These are phyloP conservation scores for Xylaria scruposa DNA, from an alignment of 495 filamentous ascomycete species.

Conservation along the genomic window DNA sequence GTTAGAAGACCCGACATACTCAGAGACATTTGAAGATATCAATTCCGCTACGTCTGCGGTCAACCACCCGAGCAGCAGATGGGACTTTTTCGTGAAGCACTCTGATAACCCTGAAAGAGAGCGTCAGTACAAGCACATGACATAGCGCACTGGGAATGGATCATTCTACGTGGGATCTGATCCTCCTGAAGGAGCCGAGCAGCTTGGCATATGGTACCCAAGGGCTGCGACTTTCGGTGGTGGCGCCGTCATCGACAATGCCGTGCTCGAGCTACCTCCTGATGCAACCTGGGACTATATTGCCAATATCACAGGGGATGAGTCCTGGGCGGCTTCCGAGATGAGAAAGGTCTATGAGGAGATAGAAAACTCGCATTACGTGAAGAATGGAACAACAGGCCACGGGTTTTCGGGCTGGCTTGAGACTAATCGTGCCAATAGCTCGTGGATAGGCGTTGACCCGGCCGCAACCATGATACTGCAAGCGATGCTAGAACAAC, in stretches of 20 bases:
- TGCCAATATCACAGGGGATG: slow-evolving; percentile 46
- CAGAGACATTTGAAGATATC: slow-evolving; percentile 30
- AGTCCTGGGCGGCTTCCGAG: slow-evolving; percentile 44
- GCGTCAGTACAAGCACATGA: slow-evolving; percentile 46
- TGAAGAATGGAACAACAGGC: slow-evolving; percentile 38
- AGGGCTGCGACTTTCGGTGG: slow-evolving; percentile 43
- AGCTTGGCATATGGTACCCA: slow-evolving; percentile 45
- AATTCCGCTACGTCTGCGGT: slow-evolving; percentile 27
- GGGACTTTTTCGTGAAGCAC: slow-evolving; percentile 38
- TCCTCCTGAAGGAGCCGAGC: slow-evolving; percentile 42
- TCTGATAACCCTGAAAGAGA: slow-evolving; percentile 42
- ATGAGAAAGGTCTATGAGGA: slow-evolving; percentile 46
- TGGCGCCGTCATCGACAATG: slow-evolving; percentile 41
- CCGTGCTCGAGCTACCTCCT: slow-evolving; percentile 34
- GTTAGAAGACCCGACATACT: slow-evolving; percentile 40
- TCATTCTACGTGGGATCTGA: slow-evolving; percentile 47
- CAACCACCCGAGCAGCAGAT: slow-evolving; percentile 44
- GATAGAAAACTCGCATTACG: slow-evolving; percentile 50
- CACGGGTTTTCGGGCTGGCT: slow-evolving; percentile 52
- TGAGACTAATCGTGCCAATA: slow-evolving; percentile 43
- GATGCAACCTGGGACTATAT: slow-evolving; percentile 44
- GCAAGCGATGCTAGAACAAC: slow-evolving; percentile 43
- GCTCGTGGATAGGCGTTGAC: slow-evolving; percentile 41
- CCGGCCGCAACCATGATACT: slow-evolving; percentile 46
- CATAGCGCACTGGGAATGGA: slow-evolving; percentile 41